Percentiles rank a stretch among this genome's conserved stretches.
These are phyloP conservation scores for Hericium rajendrae DNA, from an alignment of 768 basidiomycete species.

Conservation along the genomic window DNA sequence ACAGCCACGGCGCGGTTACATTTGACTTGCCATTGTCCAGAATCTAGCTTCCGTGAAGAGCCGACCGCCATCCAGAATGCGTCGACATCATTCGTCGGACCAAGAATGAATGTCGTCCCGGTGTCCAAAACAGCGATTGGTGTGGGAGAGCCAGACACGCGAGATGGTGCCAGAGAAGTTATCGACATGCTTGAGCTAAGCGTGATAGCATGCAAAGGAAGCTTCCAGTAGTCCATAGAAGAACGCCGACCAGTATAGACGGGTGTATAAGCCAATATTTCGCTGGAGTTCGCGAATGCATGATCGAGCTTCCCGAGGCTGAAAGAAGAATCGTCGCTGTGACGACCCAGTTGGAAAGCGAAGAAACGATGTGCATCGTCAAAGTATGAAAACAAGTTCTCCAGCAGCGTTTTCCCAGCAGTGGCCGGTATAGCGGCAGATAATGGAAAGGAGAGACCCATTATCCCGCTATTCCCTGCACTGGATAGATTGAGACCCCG, in stretches of 20 bases:
- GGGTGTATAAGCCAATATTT: slow-evolving; percentile 26
- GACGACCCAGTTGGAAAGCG: slow-evolving; percentile 38
- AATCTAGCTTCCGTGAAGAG: slow-evolving; percentile 27
- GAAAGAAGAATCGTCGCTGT: slow-evolving; percentile 32
- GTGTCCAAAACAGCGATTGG: slow-evolving; percentile 56
- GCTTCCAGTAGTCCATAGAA: slow-evolving; percentile 49
- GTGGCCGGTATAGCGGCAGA: slow-evolving; percentile 36
- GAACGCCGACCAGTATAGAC: slow-evolving; percentile 28
- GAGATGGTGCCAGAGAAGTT: slow-evolving; percentile 31
- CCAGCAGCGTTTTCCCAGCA: slow-evolving; percentile 34
- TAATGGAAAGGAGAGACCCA: slow-evolving; percentile 43
- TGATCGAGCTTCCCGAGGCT: slow-evolving; percentile 43
- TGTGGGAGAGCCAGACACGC: slow-evolving; percentile 28
- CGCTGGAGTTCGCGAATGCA: slow-evolving; percentile 21
- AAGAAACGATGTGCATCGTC: slow-evolving; percentile 35
- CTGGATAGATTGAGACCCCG: slow-evolving; percentile 32
- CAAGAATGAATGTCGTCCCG: slow-evolving; percentile 48
- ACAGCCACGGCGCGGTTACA: slow-evolving; percentile 40
- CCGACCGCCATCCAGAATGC: slow-evolving; percentile 43
- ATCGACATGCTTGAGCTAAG: slow-evolving; percentile 31
- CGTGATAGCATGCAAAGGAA: slow-evolving; percentile 36
- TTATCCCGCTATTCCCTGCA: slow-evolving; percentile 43
- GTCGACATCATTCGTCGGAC: slow-evolving; percentile 41
- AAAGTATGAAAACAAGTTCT: slow-evolving; percentile 37
- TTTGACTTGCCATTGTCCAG: slow-evolving; percentile 38